phyloP scores from a whole-genome alignment of 2,329 filamentous ascomycete genomes.

The Eutypella sp. region DNA sequence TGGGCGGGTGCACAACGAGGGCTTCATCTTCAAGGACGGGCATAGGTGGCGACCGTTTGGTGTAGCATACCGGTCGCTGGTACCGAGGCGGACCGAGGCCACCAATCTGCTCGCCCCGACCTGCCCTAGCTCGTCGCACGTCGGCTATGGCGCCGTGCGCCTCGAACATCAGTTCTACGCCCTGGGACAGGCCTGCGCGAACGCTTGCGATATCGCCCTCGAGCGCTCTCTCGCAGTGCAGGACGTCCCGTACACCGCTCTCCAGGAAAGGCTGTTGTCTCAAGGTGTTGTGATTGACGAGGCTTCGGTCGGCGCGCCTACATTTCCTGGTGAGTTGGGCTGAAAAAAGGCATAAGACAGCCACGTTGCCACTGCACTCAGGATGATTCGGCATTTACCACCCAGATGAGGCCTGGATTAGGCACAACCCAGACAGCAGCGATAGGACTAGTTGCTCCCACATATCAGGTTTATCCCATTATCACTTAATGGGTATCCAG shows the following conservation, averaged over 20 bases:
- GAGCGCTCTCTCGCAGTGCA: not conserved
- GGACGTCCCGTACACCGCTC: not conserved
- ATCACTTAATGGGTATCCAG: no score
- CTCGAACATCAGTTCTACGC: slow-evolving; percentile 7
- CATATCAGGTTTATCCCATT: no score
- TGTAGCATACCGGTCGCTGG: slow-evolving; percentile 10
- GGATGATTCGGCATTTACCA: no score
- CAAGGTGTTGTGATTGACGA: slow-evolving; percentile 1
- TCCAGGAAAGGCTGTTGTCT: not conserved
- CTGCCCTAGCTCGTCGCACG: slow-evolving; percentile 12
- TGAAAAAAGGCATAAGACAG: no score
- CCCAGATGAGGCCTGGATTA: no score
- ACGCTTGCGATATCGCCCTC: slow-evolving; percentile 6
- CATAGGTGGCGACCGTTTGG: slow-evolving; percentile 14
- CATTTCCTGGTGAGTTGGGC: no score
- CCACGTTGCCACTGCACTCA: no score
- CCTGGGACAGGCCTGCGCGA: slow-evolving; percentile 6
- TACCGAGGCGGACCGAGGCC: slow-evolving; percentile 8
- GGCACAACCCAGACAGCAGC: no score
- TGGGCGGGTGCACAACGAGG: slow-evolving; percentile 17
- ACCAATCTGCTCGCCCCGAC: slow-evolving; percentile 9
- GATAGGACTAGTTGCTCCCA: no score
- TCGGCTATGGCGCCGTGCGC: slow-evolving; percentile 7
- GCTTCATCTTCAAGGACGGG: slow-evolving; percentile 16
- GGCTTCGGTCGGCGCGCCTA: not conserved